These are phyloP conservation scores for Fusarium napiforme DNA, from an alignment of 2,329 filamentous ascomycete genomes.

Conservation along the genomic window DNA sequence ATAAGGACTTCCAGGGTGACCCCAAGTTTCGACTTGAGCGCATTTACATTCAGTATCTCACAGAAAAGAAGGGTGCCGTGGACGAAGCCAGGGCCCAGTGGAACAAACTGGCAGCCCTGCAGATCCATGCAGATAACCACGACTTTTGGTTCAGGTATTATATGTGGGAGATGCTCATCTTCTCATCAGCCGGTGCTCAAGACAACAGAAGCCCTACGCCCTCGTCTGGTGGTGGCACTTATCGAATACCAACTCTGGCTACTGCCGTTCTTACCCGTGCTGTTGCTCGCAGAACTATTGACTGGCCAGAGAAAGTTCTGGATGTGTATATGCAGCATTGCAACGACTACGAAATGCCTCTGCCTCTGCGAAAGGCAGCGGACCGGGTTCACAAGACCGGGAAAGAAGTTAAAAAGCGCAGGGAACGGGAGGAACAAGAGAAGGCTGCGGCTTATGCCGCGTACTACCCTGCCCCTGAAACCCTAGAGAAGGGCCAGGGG, in stretches of 20 bases:
- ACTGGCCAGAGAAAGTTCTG: slow-evolving; percentile 81
- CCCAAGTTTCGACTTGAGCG: slow-evolving; percentile 88
- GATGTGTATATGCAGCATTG: slow-evolving; percentile 83
- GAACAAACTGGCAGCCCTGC: slow-evolving; percentile 73
- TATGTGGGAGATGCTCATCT: slow-evolving; percentile 84
- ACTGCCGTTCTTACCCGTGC: slow-evolving; percentile 82
- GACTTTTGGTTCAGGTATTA: slow-evolving; percentile 97
- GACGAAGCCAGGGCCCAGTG: slow-evolving; percentile 82
- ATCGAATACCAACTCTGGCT: slow-evolving; percentile 76
- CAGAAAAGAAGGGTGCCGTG: slow-evolving; percentile 81
- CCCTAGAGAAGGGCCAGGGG: slow-evolving; percentile 25
- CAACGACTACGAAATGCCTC: slow-evolving; percentile 87
- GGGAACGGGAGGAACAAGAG: slow-evolving; percentile 72
- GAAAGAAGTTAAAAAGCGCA: slow-evolving; percentile 71
- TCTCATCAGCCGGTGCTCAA: slow-evolving; percentile 53
- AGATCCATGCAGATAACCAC: slow-evolving; percentile 78
- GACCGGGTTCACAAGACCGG: slow-evolving; percentile 77
- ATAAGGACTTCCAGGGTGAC: slow-evolving; percentile 82
- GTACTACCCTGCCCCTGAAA: slow-evolving; percentile 49
- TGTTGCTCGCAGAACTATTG: slow-evolving; percentile 68
- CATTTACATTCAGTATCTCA: slow-evolving; percentile 91
- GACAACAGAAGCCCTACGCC: slow-evolving; percentile 66
- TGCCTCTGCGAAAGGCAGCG: slow-evolving; percentile 77
- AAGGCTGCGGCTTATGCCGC: slow-evolving; percentile 64
- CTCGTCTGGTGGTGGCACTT: slow-evolving; percentile 56